phyloP scores from a whole-genome alignment of 176 grass and related monocot genomes.

The Phragmites australis region DNA sequence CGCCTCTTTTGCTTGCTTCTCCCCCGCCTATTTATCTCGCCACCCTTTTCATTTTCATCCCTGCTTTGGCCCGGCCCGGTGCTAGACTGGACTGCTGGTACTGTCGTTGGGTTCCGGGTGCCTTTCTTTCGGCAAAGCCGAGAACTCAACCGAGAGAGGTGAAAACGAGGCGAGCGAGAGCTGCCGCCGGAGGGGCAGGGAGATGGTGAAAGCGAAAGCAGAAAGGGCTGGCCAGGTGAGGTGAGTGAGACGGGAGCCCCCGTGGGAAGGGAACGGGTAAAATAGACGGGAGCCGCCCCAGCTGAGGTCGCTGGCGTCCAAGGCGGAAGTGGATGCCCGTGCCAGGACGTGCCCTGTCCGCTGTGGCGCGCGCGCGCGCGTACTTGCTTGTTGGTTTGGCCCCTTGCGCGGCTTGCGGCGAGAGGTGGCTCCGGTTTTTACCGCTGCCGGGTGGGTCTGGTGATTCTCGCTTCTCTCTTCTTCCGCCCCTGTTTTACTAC shows the following conservation, averaged over 20 bases:
- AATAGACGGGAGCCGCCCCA: conserved; percentile 30
- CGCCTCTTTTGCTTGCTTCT: conserved; percentile 5
- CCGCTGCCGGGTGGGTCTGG: not conserved
- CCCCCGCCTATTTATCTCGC: conserved; percentile 24
- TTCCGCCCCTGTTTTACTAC: not conserved
- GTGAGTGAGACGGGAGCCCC: not conserved
- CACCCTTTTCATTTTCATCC: conserved; percentile 22
- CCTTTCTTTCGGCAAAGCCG: conserved; percentile 68
- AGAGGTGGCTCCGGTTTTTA: not conserved
- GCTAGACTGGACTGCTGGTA: not conserved
- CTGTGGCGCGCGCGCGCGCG: not conserved
- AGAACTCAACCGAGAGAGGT: not conserved
- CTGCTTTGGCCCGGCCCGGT: conserved; percentile 20
- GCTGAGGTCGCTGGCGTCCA: conserved; percentile 29
- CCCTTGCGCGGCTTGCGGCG: not conserved
- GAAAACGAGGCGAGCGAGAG: not conserved
- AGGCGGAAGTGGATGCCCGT: conserved; percentile 14
- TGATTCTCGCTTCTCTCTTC: too few species aligned
- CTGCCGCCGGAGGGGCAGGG: not conserved
- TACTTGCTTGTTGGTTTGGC: not conserved
- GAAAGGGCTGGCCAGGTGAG: conserved; percentile 12
- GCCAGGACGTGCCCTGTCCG: not conserved
- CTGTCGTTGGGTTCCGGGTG: conserved; percentile 32
- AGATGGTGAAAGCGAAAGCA: conserved; percentile 62
- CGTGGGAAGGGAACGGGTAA: conserved; percentile 44